These are phyloP conservation scores for Prunus campanulata DNA, from an alignment of 306 rosid genomes.

Conservation along the genomic window DNA sequence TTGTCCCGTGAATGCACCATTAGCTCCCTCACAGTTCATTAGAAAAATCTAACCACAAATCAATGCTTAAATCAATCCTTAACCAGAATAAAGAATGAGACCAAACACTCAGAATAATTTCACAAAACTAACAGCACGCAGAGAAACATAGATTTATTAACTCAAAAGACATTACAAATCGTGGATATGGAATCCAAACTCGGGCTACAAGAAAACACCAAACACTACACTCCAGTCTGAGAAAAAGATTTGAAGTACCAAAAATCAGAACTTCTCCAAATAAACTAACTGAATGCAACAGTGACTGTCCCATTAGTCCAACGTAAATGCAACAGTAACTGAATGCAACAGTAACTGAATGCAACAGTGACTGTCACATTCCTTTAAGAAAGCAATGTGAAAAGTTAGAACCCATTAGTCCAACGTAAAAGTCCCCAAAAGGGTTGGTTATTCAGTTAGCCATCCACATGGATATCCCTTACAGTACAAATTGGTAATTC, in stretches of 20 bases:
- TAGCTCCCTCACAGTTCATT: not conserved
- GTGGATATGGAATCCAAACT: not conserved
- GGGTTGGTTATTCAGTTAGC: not conserved
- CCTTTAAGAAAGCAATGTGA: not conserved
- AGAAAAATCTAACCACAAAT: not conserved
- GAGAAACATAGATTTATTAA: not conserved
- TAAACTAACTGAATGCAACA: not conserved
- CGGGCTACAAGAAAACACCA: not conserved
- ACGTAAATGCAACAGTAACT: no score
- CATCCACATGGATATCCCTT: not conserved
- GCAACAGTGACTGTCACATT: not conserved
- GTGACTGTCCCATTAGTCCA: not conserved
- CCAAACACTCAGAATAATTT: not conserved
- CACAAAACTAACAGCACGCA: not conserved
- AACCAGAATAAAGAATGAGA: not conserved
- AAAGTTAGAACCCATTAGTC: not conserved
- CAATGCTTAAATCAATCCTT: not conserved
- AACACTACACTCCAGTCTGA: not conserved
- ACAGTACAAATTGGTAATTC: not conserved
- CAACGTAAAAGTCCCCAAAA: not conserved
- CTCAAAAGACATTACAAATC: not conserved
- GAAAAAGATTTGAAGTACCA: not conserved
- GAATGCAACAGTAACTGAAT: not conserved
- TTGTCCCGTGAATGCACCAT: not conserved
- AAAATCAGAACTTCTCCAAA: not conserved